Evolutionary conservation across 108 stramenopile species (phyloP), one percentile per base, ranked within the genome.

Genomic region (Skeletonema menzelii): DNA sequence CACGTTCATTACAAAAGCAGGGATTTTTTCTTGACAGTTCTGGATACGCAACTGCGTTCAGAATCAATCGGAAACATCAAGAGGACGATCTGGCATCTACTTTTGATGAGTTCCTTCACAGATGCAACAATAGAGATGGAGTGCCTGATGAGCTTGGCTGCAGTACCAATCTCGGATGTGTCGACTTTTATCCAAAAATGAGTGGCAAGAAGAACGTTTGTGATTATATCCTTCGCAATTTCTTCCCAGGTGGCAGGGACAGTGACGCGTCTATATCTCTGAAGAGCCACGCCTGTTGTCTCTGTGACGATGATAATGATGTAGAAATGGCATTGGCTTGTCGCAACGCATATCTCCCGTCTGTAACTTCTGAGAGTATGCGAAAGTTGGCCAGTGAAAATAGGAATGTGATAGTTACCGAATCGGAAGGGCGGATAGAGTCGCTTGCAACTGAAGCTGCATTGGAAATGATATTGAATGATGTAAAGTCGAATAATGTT

Each of bases 291-390:
- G n/a, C n/a, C n/a, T n/a, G n/a, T n/a, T n/a, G n/a, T 53, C 37
- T 94, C 3, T 94, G 93, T 67, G 93, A 94, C 66, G 93, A 94
- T 67, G 93, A 94, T 75, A 94, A 94, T 75, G 93, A 94, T 69
- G 35, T 91, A 20, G 93, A 94, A 82, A 89, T 94, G 93, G 93
- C 93, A 8, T 32, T 78, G 61, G 87, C 91, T 26, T 91, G 90
- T 68, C 62, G 72, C 17, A 75, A 80, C 28, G 93, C 90, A 8
- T 91, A 77, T 66, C 35, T 94, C 3, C 93, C 93, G 0, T 75
- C 74, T 34, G 46, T 91, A 3, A 80, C 84, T 3, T 91, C 93
- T 0, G 68, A 76, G 15, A 85, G 79, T 37, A 80, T 93, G 72
- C 62, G 58, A 12, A 55, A 24, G 15, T 26, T 72, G 34, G 59